Evolutionary conservation across 208 protist genomes (phyloP).

Genomic region (Acanthamoeba triangularis): DNA sequence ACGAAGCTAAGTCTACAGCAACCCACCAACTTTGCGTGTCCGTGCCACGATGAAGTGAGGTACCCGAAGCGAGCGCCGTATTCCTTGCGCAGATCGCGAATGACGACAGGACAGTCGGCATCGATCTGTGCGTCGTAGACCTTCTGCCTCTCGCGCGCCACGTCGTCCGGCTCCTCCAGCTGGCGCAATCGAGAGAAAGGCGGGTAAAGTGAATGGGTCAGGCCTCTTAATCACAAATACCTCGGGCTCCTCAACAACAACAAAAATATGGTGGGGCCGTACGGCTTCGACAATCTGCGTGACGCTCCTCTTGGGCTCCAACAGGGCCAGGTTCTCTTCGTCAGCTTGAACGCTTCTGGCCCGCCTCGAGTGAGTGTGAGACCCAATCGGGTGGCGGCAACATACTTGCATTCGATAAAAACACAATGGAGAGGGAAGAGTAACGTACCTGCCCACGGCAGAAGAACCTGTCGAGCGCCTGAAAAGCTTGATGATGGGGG

Average conservation of each 20-base stretch:
- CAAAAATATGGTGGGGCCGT: not conserved
- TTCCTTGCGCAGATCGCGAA: slow-evolving; percentile 65
- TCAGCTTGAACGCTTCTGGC: slow-evolving; percentile 17
- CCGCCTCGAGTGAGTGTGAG: not conserved
- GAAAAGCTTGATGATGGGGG: slow-evolving; percentile 31
- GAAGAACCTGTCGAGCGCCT: not conserved
- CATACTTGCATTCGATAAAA: not conserved
- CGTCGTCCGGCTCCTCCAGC: slow-evolving; percentile 64
- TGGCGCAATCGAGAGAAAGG: not conserved
- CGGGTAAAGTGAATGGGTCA: not conserved
- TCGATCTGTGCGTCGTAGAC: slow-evolving; percentile 41
- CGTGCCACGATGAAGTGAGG: not conserved
- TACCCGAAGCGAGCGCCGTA: slow-evolving; percentile 72
- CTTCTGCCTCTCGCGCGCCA: slow-evolving; percentile 40
- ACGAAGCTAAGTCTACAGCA: too few relatives aligned
- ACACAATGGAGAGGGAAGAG: not conserved
- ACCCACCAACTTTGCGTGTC: not conserved
- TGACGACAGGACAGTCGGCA: slow-evolving; percentile 49
- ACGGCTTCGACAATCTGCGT: not conserved
- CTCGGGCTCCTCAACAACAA: not conserved
- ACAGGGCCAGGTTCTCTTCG: slow-evolving; percentile 39
- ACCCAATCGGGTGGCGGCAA: too few relatives aligned
- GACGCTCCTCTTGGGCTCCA: slow-evolving; percentile 20
- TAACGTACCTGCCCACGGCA: not conserved
- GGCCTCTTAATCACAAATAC: not conserved